A percentile compares a stretch with the other conserved stretches of the same genome.
These are phyloP conservation scores for Chaetothyriales sp. DNA, from an alignment of 2,329 filamentous ascomycete genomes.

Conservation along the genomic window DNA sequence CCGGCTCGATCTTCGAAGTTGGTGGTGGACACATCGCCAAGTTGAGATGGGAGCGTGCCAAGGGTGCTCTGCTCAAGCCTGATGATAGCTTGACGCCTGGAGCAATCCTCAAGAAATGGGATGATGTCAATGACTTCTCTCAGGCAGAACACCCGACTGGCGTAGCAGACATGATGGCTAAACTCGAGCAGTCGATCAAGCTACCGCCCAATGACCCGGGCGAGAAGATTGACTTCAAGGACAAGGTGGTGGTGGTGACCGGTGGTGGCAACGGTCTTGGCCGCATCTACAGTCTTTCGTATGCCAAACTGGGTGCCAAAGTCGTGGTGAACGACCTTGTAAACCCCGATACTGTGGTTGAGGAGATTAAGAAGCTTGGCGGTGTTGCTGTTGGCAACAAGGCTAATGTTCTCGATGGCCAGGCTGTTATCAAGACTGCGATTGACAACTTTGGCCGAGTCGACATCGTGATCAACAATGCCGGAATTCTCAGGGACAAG, in stretches of 20 bases:
- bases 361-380: constrained; percentile 80
- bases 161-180: constrained; percentile 71
- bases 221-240: constrained; percentile 65
- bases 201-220: constrained; percentile 54
- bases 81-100: constrained; percentile 79
- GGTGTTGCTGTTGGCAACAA: constrained; percentile 88
- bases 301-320: constrained; percentile 68
- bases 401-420: constrained; percentile 84
- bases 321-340: constrained; percentile 94
- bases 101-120: constrained; percentile 80
- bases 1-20: constrained; percentile 80
- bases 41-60: constrained; percentile 85
- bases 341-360: constrained; percentile 78
- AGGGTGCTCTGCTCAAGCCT: constrained; percentile 76
- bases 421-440: constrained; percentile 77
- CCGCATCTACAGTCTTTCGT: constrained; percentile 75
- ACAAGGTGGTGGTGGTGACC: constrained; percentile 74
- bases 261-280: constrained; percentile 84
- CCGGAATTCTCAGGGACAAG: constrained; percentile 94
- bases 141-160: constrained; percentile 70
- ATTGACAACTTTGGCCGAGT: constrained; percentile 89
- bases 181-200: constrained; percentile 74
- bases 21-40: constrained; percentile 88
- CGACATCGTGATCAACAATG: constrained; percentile 95
- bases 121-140: constrained; percentile 74